Base-by-base conservation (phyloP, 345 rosid genomes). In the Citropsis articulata region DNA sequence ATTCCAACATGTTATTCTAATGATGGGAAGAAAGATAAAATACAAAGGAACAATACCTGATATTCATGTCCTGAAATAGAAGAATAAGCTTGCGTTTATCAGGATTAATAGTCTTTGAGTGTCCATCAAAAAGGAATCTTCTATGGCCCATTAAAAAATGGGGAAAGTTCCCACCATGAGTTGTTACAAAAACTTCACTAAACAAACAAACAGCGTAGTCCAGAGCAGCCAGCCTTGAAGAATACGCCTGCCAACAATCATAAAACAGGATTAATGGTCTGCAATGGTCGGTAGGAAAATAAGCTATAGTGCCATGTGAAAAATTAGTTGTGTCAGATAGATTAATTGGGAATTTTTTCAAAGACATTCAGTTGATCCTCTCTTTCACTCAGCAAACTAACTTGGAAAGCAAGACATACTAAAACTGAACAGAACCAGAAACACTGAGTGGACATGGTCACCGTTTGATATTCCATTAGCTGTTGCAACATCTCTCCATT, bases 141-240 rank as follows among this genome's bases (percentile, higher is more conserved):
- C 97, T 88, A 76, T 95, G 99, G 53, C 99, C 99, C 97, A 93
- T 95, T 79, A 93, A 79, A 82, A 95, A 93, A 84, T 95, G 98
- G 7, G 99, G 98, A 83, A 95, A 93, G 84, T 93, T 95, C 73
- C 99, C 98, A 36, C 98, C 98, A 70, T 95, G 99, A 79, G 98
- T 93, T 72, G 98, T 91, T 77, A 91, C 93, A 75, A 93, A 95
- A 36, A 92, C 94, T 85, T 95, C 97, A 69, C 99, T 95, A 66
- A 81, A 83, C 93, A 95, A 89, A 85, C 94, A 93, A 22, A 95
- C 97, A 0, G 82, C 87, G 82, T 95, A 95, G 84, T 95, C 99
- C 86, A 95, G 78, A 81, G 99, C 99, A 22, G 99, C 99, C 88
- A 95, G 81, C 87, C 98, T 91, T 6, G 99, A 93, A 65, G 98